These are phyloP conservation scores for Pontederia paniculata DNA, from an alignment of 176 grass and related monocot genomes.

Conservation along the genomic window DNA sequence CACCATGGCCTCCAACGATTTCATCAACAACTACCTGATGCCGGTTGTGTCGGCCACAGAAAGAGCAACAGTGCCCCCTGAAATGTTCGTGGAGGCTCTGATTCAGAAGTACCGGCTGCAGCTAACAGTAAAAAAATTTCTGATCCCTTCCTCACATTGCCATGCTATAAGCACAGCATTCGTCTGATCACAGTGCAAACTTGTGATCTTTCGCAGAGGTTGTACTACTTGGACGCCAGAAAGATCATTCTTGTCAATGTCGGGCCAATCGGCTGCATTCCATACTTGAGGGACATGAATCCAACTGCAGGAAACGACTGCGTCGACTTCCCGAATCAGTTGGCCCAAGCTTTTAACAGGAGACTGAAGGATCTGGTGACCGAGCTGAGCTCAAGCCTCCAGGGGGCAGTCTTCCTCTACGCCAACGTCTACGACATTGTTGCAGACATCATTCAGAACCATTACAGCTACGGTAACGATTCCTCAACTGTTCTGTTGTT, in stretches of 20 bases:
- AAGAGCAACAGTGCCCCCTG: conserved; percentile 29
- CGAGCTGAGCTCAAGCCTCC: conserved; percentile 46
- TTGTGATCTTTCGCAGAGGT: conserved; percentile 38
- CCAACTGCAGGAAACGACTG: conserved; percentile 44
- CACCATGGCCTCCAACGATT: conserved; percentile 73
- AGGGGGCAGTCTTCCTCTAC: conserved; percentile 55
- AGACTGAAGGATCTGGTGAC: conserved; percentile 39
- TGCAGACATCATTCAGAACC: conserved; percentile 47
- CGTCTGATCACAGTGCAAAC: background rate
- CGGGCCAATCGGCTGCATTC: conserved; percentile 79
- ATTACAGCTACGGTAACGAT: conserved; percentile 40
- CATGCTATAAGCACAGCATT: too few relatives aligned
- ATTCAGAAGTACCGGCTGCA: conserved; percentile 50
- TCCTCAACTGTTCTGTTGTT: too few relatives aligned
- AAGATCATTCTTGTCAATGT: conserved; percentile 71
- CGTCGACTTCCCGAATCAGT: conserved; percentile 68
- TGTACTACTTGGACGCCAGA: conserved; percentile 63
- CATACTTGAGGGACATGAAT: conserved; percentile 56
- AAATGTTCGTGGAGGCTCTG: conserved; percentile 36
- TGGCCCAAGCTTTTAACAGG: conserved; percentile 58
- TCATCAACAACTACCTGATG: conserved; percentile 87
- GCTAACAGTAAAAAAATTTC: conserved; percentile 34
- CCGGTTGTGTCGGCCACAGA: conserved; percentile 41
- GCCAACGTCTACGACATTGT: conserved; percentile 64
- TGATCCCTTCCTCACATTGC: background rate